phyloP scores from a whole-genome alignment of 2,329 filamentous ascomycete genomes.

The Neofusicoccum umdonicola region DNA sequence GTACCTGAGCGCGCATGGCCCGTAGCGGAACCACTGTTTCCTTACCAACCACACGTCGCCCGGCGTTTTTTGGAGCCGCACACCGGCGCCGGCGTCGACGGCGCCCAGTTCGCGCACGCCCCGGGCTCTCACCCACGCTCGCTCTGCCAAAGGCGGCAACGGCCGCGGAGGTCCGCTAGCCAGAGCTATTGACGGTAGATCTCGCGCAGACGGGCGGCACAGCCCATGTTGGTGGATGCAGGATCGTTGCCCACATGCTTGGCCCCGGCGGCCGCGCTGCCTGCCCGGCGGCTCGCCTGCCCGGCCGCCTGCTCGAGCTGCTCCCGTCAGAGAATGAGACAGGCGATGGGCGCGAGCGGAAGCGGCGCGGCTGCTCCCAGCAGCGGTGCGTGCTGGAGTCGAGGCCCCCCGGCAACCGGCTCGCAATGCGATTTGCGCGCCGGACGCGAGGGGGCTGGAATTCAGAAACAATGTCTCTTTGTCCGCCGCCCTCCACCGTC shows the following conservation, averaged over 20 bases:
- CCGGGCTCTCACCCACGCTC: not conserved
- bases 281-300: not conserved
- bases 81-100: not conserved
- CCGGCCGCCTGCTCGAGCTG: not conserved
- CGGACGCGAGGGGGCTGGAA: slow-evolving; percentile 12
- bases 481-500: not conserved
- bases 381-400: not conserved
- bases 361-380: not conserved
- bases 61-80: slow-evolving; percentile 6
- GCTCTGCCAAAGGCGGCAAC: not conserved
- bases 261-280: not conserved
- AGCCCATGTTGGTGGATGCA: not conserved
- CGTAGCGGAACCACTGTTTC: not conserved
- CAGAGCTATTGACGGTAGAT: not conserved
- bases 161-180: not conserved
- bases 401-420: not conserved
- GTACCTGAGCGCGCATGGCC: not conserved
- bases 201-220: not conserved
- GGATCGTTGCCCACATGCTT: not conserved
- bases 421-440: not conserved
- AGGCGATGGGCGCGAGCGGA: not conserved
- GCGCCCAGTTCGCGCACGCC: not conserved
- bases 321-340: slow-evolving; percentile 5
- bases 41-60: not conserved
- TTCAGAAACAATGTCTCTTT: slow-evolving; percentile 18